Base-by-base conservation (phyloP, 2,329 filamentous ascomycete species). In the Zymoseptoria tritici region DNA sequence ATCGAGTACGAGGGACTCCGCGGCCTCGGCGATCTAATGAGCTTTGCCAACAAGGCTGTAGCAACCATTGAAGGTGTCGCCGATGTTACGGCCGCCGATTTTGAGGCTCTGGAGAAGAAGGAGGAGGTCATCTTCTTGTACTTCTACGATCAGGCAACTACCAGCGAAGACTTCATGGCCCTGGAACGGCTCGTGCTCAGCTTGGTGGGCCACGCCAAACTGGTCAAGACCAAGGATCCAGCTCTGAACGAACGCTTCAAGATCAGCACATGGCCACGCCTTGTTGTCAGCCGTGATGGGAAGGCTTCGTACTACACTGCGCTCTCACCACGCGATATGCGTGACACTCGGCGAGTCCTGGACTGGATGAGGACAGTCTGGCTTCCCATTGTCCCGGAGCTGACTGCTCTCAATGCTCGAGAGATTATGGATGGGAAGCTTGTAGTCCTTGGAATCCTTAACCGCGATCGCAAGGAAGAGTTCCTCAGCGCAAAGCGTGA, bases 61-160 rank as follows among this genome's bases (percentile, higher is more conserved):
- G 88, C 91, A 56, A 81, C 91, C 59, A 85, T 86, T 9, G 80
- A 82, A 54, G 91, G 91, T 51, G 85, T 99, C 26, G 84, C 84
- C 60, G 88, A 97, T 68, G 89, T 99, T 9, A 85, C 92, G 70
- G 86, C 87, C 9, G 83, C 81, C 22, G 80, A 83, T 3, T 91
- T 99, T 71, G 86, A 89, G 73, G 86, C 86, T 62, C 79, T 99
- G 68, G 93, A 99, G 74, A 83, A 94, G 79, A 93, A 89, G 64
- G 91, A 97, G 69, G 92, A 97, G 62, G 94, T 99, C 62, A 88
- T 97, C 57, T 99, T 99, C 75, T 78, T 96, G 66, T 99, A 97
- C 78, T 96, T 97, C 75, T 99, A 97, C 75, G 94, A 99, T 72
- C 87, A 96, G 67, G 94, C 94, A 11, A 97, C 93, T 1, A 95